These are phyloP conservation scores for Patellaria atrata DNA, from an alignment of 495 filamentous ascomycete genomes.

Conservation along the genomic window DNA sequence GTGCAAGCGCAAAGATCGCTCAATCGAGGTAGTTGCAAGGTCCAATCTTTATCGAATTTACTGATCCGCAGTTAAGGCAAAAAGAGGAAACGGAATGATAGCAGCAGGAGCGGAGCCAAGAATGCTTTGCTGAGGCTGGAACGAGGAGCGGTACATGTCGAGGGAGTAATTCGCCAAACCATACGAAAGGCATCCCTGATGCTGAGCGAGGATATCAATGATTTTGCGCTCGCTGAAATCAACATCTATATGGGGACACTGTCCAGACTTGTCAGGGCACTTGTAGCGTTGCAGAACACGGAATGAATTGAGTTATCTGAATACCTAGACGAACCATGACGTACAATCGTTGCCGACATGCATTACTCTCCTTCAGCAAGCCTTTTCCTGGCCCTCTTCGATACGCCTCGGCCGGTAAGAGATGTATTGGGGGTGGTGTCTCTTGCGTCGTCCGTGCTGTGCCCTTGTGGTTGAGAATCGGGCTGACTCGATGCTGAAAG, in stretches of 20 bases:
- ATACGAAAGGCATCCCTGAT: constrained; percentile 8
- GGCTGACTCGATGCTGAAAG: constrained; percentile 5
- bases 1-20: constrained; percentile 1
- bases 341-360: too few species aligned
- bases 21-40: constrained; percentile 3
- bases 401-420: background rate
- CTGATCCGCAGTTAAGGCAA: constrained; percentile 3
- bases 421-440: constrained; percentile 3
- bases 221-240: constrained; percentile 6
- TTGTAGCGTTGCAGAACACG: constrained; percentile 9
- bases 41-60: constrained; percentile 5
- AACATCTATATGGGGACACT: constrained; percentile 7
- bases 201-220: constrained; percentile 8
- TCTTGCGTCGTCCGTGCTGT: constrained; percentile 3
- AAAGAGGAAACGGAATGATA: too few species aligned
- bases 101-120: background rate
- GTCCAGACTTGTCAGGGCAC: constrained; percentile 7
- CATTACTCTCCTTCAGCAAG: constrained; percentile 1
- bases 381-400: constrained; percentile 4
- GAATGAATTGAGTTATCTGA: constrained; percentile 7
- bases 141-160: constrained; percentile 7
- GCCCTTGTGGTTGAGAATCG: constrained; percentile 6
- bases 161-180: constrained; percentile 6
- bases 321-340: too few species aligned
- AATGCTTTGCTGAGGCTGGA: constrained; percentile 6